Evolutionary conservation across 75 land plant species (phyloP).

Genomic region (Pseudotsuga menziesii): DNA sequence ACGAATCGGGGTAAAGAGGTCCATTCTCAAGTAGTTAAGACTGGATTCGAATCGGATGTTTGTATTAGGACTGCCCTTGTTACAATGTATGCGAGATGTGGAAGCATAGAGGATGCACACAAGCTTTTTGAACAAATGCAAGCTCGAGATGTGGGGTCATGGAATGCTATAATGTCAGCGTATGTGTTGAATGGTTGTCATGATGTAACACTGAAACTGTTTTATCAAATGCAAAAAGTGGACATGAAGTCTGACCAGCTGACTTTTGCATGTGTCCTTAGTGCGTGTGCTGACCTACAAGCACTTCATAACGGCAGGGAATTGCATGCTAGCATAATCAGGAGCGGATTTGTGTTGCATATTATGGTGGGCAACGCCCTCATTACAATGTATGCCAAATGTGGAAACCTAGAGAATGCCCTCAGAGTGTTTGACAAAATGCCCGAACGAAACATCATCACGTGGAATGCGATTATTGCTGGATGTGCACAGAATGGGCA

Average conservation of each 20-base stretch:
- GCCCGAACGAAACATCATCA: constrained; percentile 17
- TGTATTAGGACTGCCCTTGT: constrained; percentile 56
- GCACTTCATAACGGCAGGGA: constrained; percentile 38
- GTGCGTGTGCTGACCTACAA: constrained; percentile 51
- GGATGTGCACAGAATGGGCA: constrained; percentile 49
- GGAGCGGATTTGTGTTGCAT: constrained; percentile 1
- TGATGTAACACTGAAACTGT: constrained; percentile 37
- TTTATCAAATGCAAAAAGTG: constrained; percentile 37
- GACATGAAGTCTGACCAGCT: constrained; percentile 38
- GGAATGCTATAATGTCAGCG: constrained; percentile 70
- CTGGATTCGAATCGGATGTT: constrained; percentile 27
- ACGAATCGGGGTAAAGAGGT: constrained; percentile 42
- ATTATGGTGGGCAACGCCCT: constrained; percentile 10
- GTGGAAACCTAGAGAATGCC: constrained; percentile 26
- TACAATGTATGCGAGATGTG: constrained; percentile 67
- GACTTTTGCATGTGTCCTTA: constrained; percentile 49
- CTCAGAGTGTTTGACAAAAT: constrained; percentile 13
- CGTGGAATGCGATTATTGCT: constrained; percentile 40
- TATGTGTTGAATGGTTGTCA: constrained; percentile 46
- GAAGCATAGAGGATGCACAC: constrained; percentile 37
- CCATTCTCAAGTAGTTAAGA: constrained; percentile 41
- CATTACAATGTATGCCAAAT: constrained; percentile 33
- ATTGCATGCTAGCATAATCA: constrained; percentile 26
- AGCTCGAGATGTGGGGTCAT: constrained; percentile 41
- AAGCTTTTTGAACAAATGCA: constrained; percentile 25